These are phyloP conservation scores for Yarrowia deformans DNA, from an alignment of 805 yeast species.

Conservation along the genomic window DNA sequence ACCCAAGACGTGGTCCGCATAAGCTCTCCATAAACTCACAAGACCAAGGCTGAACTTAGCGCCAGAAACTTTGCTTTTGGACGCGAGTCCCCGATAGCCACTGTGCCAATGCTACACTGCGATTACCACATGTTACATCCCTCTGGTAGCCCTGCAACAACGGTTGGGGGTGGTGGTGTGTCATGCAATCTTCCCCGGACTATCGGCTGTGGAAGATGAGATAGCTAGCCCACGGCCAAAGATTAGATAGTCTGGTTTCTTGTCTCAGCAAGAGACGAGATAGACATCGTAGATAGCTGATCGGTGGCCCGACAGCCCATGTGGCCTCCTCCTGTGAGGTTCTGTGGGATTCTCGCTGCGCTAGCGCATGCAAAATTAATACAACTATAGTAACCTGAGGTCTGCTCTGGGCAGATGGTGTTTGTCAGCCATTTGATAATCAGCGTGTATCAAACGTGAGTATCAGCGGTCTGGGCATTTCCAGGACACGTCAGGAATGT, in stretches of 20 bases:
- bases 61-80: neutral
- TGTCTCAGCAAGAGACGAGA: neutral
- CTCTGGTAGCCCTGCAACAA: neutral
- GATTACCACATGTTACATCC: constrained; percentile 12
- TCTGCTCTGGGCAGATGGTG: neutral
- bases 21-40: constrained; percentile 27
- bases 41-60: constrained; percentile 29
- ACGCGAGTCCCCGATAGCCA: constrained; percentile 26
- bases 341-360: neutral
- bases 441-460: too few relatives aligned
- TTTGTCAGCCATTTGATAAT: too few relatives aligned
- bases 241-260: constrained; percentile 1
- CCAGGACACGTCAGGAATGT: neutral
- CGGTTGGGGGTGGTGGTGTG: neutral
- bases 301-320: neutral
- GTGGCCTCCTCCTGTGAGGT: neutral
- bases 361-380: constrained; percentile 27
- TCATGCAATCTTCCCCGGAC: constrained; percentile 26
- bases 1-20: constrained; percentile 14
- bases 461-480: too few relatives aligned
- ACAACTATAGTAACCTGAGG: neutral
- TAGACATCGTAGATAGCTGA: neutral
- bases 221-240: neutral
- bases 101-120: constrained; percentile 26
- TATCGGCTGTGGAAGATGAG: constrained; percentile 1